Percentiles rank a stretch among this genome's conserved stretches.
phyloP scores from a whole-genome alignment of 805 yeast species.

The Metschnikowia proteae region DNA sequence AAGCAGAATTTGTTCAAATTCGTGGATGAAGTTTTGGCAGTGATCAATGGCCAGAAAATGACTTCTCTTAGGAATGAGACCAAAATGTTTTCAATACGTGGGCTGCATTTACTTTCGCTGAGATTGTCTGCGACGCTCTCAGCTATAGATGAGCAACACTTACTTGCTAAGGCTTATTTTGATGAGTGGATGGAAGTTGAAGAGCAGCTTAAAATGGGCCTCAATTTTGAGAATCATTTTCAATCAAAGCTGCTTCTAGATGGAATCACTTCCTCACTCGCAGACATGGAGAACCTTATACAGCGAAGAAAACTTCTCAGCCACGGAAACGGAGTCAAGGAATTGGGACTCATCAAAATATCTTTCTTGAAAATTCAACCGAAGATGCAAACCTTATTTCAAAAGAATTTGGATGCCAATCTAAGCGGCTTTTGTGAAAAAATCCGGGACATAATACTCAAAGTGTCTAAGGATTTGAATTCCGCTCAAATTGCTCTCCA shows the following conservation, averaged over 20 bases:
- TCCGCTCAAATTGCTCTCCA: slow-evolving; percentile 6
- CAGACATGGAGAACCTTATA: background rate
- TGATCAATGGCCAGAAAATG: slow-evolving; percentile 16
- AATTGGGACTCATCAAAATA: slow-evolving; percentile 2
- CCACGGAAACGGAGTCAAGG: background rate
- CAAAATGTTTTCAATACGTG: background rate
- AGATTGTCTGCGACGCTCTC: background rate
- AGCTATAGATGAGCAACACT: background rate
- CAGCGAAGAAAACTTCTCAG: background rate
- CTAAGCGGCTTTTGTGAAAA: slow-evolving; percentile 5
- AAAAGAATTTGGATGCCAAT: background rate
- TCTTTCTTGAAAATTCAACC: slow-evolving; percentile 7
- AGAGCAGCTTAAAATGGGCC: background rate
- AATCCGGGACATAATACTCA: slow-evolving; percentile 2
- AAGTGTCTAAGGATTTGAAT: slow-evolving; percentile 5
- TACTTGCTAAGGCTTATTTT: background rate
- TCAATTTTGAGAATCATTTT: background rate
- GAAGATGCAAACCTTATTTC: slow-evolving; percentile 1
- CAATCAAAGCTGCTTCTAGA: background rate
- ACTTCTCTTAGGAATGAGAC: slow-evolving; percentile 1
- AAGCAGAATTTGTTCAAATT: slow-evolving; percentile 27
- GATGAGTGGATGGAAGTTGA: background rate
- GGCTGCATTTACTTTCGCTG: background rate
- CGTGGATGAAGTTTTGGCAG: slow-evolving; percentile 17
- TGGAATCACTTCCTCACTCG: background rate